phyloP scores from a whole-genome alignment of 2,329 filamentous ascomycete genomes.

The Colletotrichum noveboracense region DNA sequence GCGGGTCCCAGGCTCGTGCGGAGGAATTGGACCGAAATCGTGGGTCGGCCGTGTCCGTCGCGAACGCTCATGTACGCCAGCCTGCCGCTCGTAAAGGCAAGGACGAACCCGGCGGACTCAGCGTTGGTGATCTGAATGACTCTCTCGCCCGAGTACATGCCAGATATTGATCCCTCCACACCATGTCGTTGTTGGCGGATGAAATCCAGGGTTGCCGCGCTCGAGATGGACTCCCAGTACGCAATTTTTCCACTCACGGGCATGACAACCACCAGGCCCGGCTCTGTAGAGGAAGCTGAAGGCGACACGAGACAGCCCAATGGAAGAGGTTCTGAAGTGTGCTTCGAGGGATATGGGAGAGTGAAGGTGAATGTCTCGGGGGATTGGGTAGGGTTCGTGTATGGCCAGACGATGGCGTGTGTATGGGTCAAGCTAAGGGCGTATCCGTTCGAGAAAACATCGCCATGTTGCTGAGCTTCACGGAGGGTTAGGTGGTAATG shows the following conservation, averaged over 20 bases:
- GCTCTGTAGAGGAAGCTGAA: constrained; percentile 77
- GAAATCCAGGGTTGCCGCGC: constrained; percentile 81
- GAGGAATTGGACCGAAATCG: constrained; percentile 79
- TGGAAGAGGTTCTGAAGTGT: constrained; percentile 74
- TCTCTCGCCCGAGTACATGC: constrained; percentile 79
- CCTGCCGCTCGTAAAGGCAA: constrained; percentile 84
- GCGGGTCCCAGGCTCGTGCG: constrained; percentile 63
- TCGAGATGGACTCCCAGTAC: constrained; percentile 96
- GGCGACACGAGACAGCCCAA: constrained; percentile 83
- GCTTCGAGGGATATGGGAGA: constrained; percentile 74
- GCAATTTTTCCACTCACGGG: constrained; percentile 83
- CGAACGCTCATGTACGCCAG: constrained; percentile 86
- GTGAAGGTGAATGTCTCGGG: constrained; percentile 82
- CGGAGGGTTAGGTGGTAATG: constrained; percentile 27
- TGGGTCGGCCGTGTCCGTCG: constrained; percentile 85
- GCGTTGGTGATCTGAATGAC: constrained; percentile 81
- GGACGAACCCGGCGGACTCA: constrained; percentile 84
- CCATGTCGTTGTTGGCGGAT: constrained; percentile 83
- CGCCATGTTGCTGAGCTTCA: constrained; percentile 68
- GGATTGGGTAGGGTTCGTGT: constrained; percentile 70
- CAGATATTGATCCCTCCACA: constrained; percentile 75
- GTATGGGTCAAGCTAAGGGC: constrained; percentile 82
- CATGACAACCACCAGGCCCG: constrained; percentile 86
- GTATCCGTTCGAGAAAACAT: constrained; percentile 71
- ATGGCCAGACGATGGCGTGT: constrained; percentile 90